Conservation (phyloP, 352 stramenopile species). For the Pythium sukuiense region DNA sequence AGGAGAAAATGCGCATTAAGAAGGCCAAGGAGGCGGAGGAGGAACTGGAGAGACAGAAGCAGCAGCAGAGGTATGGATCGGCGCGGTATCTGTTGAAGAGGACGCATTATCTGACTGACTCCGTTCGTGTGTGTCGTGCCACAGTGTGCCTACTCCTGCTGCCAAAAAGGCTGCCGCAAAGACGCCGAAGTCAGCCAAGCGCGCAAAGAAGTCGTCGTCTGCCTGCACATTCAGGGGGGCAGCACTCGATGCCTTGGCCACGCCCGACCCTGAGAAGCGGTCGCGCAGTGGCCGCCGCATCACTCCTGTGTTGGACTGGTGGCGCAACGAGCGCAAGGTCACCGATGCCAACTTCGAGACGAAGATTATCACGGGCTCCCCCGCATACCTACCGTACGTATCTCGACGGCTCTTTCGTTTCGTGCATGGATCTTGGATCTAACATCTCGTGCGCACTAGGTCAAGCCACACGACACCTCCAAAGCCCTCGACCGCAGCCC, state of each 20-base stretch:
- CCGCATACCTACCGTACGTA: constrained; percentile 31
- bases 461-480: background rate
- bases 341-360: constrained; percentile 27
- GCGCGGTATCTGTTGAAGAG: background rate
- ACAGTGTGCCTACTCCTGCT: background rate
- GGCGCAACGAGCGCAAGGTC: constrained; percentile 36
- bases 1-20: constrained; percentile 7
- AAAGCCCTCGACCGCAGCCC: constrained; percentile 13
- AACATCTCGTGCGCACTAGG: background rate
- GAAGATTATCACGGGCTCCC: constrained; percentile 28
- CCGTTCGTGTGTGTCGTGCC: background rate
- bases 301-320: constrained; percentile 52
- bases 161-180: background rate
- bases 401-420: too few species aligned
- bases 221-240: background rate
- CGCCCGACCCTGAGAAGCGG: constrained; percentile 8
- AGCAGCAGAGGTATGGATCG: constrained; percentile 1
- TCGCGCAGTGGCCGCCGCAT: constrained; percentile 29
- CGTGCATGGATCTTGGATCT: background rate
- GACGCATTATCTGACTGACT: background rate
- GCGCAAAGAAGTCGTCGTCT: background rate
- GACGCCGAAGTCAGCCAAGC: background rate
- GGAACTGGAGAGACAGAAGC: background rate
- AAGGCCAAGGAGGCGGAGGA: constrained; percentile 12
- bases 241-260: background rate